A percentile compares a stretch with the other conserved stretches of the same genome.
Evolutionary conservation across 164 flowering plant genomes (phyloP).

Genomic region (Chimonanthus salicifolius): DNA sequence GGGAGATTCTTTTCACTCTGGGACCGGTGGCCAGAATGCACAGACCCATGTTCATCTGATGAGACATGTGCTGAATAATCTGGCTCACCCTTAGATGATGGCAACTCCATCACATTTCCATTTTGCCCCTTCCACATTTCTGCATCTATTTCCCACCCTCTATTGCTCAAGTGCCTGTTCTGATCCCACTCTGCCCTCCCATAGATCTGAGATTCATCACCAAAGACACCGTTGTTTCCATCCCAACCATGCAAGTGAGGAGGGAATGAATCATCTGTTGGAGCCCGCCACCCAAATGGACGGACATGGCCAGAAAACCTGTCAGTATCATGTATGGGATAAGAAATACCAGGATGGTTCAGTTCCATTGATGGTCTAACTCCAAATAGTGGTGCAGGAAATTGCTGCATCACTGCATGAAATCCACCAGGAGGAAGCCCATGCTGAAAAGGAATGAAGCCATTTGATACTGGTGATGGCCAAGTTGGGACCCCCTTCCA

Average conservation of each 20-base stretch:
- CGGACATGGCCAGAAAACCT: slow-evolving; percentile 63
- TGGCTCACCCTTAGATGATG: slow-evolving; percentile 38
- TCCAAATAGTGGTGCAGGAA: slow-evolving; percentile 61
- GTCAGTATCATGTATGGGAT: slow-evolving; percentile 65
- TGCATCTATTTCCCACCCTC: slow-evolving; percentile 52
- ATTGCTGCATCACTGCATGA: slow-evolving; percentile 63
- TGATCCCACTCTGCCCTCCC: slow-evolving; percentile 72
- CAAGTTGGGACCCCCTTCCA: slow-evolving; percentile 83
- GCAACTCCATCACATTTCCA: slow-evolving; percentile 37
- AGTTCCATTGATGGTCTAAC: slow-evolving; percentile 71
- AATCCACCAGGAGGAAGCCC: slow-evolving; percentile 67
- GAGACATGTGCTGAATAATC: slow-evolving; percentile 23
- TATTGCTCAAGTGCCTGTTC: slow-evolving; percentile 43
- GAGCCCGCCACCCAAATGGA: slow-evolving; percentile 73
- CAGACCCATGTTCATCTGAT: slow-evolving; percentile 33
- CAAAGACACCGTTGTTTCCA: slow-evolving; percentile 47
- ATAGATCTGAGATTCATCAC: slow-evolving; percentile 60
- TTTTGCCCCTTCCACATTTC: slow-evolving; percentile 70
- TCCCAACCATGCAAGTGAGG: slow-evolving; percentile 81
- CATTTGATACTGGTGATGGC: slow-evolving; percentile 67
- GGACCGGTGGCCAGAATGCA: slow-evolving; percentile 22
- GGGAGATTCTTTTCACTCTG: slow-evolving; percentile 28
- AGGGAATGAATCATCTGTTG: slow-evolving; percentile 57
- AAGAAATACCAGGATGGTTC: slow-evolving; percentile 58
- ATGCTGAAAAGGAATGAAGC: slow-evolving; percentile 71